phyloP scores from a whole-genome alignment of 225 moss, liverwort and hornwort species.

The Physcomitrellopsis africana region DNA sequence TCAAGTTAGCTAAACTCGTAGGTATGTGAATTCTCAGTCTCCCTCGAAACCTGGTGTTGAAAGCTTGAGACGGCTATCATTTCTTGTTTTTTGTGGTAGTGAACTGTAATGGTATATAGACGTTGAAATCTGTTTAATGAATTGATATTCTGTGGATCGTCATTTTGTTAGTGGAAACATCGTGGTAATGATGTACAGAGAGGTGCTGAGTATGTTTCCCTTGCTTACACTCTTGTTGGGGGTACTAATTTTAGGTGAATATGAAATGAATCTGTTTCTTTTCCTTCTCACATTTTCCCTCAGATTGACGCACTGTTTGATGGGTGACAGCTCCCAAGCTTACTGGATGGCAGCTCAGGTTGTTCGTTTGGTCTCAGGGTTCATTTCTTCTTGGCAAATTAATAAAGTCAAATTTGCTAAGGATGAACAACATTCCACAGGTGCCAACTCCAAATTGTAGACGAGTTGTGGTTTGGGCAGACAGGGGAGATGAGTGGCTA shows the following conservation, averaged over 20 bases:
- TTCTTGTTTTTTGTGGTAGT: not conserved
- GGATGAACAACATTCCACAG: slow-evolving; percentile 48
- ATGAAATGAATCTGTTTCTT: not conserved
- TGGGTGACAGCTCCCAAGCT: slow-evolving; percentile 71
- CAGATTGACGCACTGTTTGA: not conserved
- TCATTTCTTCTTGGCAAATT: slow-evolving; percentile 48
- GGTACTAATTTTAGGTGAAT: not conserved
- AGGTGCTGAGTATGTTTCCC: slow-evolving; percentile 4
- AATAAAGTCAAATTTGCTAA: slow-evolving; percentile 47
- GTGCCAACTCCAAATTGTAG: slow-evolving; percentile 24
- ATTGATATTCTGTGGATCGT: not conserved
- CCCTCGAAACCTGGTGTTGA: not conserved
- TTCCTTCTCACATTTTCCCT: not conserved
- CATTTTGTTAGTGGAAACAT: not conserved
- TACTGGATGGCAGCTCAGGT: slow-evolving; percentile 62
- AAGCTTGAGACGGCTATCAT: not conserved
- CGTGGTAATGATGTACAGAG: not conserved
- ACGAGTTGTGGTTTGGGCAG: not conserved
- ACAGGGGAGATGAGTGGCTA: not conserved
- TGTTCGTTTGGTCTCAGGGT: slow-evolving; percentile 62
- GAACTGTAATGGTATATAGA: not conserved
- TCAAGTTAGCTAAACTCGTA: slow-evolving; percentile 40
- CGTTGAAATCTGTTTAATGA: not conserved
- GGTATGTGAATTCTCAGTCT: slow-evolving; percentile 37
- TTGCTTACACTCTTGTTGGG: slow-evolving; percentile 4